Base-by-base conservation (phyloP, 805 yeast species). In the Zygoascus flipseniorum region DNA sequence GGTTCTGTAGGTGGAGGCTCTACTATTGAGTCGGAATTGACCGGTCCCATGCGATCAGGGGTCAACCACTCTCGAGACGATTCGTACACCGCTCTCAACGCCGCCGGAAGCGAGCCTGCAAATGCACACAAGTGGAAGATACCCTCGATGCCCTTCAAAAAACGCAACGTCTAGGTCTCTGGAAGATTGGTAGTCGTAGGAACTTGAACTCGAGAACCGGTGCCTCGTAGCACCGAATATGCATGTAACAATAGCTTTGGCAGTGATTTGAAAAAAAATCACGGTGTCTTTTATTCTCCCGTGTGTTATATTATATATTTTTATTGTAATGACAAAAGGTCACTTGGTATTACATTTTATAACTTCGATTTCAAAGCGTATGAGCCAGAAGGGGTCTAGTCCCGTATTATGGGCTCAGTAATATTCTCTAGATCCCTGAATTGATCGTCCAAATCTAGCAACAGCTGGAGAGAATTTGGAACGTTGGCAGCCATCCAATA, bases 1-100 rank as follows among this genome's bases (percentile, higher is more conserved):
- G 18, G 10, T 9, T 20, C 35, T 2, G 16, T 44, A 14, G 32
- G 19, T 11, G 47, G 47, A 44, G 26, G 26, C 26, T 42, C 44
- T 5, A 42, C 26, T 18, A 19, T 18, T 18, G 44, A 42, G 16
- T 42, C 44, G 16, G 26, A 42, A 18, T 11, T 18, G 20, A 42
- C 26, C 2, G 26, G 26, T 16, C 26, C 26, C 26, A 19, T 16
- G 26, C 48, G 26, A 37, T 13, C 39, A 13, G 39, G 16, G 4
- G 39, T 35, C 16, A 35, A n/a, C 39, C 50, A 37, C 39, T 13
- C 43, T 28, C 50, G 54, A 26, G 47, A 52, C 37, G 42, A 46
- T 31, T 31, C 42, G 5, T 32, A 46, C 26, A 31, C 49, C 35
- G 53, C 48, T 23, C 28, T 41, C 47, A 35, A 35, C 8, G 39